Conservation (phyloP, 116 monocot genomes). For the Phalaenopsis hybrid region DNA sequence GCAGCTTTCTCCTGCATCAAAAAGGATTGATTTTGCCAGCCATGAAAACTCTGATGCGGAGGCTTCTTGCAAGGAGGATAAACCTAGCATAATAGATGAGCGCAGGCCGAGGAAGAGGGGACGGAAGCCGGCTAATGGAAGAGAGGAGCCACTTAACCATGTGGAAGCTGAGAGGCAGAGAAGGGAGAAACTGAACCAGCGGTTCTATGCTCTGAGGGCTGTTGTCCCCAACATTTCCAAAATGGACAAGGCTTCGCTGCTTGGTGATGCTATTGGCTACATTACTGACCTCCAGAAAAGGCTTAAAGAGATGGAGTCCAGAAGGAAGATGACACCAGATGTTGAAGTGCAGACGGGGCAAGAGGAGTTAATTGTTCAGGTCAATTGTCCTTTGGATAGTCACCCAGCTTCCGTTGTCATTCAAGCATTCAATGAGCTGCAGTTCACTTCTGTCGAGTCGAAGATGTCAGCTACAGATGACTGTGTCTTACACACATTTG, state of each 20-base stretch:
- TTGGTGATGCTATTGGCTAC: slow-evolving; percentile 67
- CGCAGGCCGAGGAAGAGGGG: slow-evolving; percentile 64
- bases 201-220: slow-evolving; percentile 69
- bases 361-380: slow-evolving; percentile 52
- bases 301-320: slow-evolving; percentile 58
- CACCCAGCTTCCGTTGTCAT: slow-evolving; percentile 58
- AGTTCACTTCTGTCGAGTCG: slow-evolving; percentile 43
- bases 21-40: slow-evolving; percentile 49
- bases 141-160: slow-evolving; percentile 75
- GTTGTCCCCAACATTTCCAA: slow-evolving; percentile 82
- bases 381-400: slow-evolving; percentile 50
- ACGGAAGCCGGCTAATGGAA: slow-evolving; percentile 58
- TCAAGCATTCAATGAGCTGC: slow-evolving; percentile 46
- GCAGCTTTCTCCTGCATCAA: slow-evolving; percentile 8
- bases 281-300: slow-evolving; percentile 67
- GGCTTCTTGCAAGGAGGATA: slow-evolving; percentile 42
- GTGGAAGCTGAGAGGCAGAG: slow-evolving; percentile 83
- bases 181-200: slow-evolving; percentile 81
- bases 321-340: slow-evolving; percentile 29
- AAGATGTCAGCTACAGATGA: slow-evolving; percentile 31
- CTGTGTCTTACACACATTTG: slow-evolving; percentile 58
- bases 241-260: slow-evolving; percentile 79
- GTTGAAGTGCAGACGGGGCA: slow-evolving; percentile 37
- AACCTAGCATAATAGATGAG: slow-evolving; percentile 22
- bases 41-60: slow-evolving; percentile 41